A percentile compares a stretch with the other conserved stretches of the same genome.
Conservation (phyloP, 139 green algal genomes). For the Closterium sp. region DNA sequence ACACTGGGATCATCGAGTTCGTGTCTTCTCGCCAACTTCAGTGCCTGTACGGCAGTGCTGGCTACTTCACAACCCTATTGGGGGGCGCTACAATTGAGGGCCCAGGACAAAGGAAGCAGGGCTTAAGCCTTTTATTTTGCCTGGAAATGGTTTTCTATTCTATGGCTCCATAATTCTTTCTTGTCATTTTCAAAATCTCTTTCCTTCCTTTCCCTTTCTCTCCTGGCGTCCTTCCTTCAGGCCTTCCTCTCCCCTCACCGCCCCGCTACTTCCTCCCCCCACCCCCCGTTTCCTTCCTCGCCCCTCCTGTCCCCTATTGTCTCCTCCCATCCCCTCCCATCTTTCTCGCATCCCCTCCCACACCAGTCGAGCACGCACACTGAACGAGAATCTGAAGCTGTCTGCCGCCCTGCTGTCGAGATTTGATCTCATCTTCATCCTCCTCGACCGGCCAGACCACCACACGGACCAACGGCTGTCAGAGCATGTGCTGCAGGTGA, state of each 20-base stretch:
- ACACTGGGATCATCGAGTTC: too few species aligned
- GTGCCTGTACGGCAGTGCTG: too few species aligned
- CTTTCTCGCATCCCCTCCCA: not conserved
- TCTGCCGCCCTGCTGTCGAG: constrained; percentile 71
- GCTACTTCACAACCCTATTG: too few species aligned
- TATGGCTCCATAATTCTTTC: too few species aligned
- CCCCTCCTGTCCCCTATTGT: not conserved
- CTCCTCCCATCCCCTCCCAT: not conserved
- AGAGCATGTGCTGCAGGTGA: constrained; percentile 76
- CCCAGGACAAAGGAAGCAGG: not conserved
- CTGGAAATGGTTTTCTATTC: not conserved
- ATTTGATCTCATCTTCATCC: constrained; percentile 94
- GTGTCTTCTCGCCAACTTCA: too few species aligned
- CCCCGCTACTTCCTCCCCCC: not conserved
- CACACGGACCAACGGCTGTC: constrained; percentile 72
- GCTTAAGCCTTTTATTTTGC: not conserved
- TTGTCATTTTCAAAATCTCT: too few species aligned
- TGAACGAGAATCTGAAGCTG: constrained; percentile 84
- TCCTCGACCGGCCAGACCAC: constrained; percentile 80
- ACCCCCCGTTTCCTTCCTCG: not conserved
- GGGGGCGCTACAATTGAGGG: too few species aligned
- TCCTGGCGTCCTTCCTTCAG: not conserved
- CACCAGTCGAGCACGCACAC: constrained; percentile 59
- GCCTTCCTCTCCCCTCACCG: not conserved
- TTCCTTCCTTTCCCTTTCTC: not conserved